These are phyloP conservation scores for Hansenula sp. DNA, from an alignment of 1,139 yeast genomes.

Conservation along the genomic window DNA sequence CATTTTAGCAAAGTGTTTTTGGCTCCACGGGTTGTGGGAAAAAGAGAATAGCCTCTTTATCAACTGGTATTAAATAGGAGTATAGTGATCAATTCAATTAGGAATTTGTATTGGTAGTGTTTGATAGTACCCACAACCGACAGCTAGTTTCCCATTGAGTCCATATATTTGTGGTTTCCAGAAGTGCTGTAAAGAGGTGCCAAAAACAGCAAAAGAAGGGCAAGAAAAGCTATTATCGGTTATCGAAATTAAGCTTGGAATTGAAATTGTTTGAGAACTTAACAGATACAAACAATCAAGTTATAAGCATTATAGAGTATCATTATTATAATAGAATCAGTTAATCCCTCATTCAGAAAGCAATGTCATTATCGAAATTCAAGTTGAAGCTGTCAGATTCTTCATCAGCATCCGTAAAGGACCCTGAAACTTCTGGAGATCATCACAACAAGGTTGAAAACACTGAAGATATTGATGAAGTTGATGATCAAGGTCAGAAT, in stretches of 20 bases:
- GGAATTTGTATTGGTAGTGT: no score
- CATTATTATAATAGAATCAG: background rate
- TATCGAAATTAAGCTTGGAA: no score
- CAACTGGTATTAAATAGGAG: no score
- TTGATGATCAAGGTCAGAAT: conserved; percentile 85
- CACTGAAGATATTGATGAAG: conserved; percentile 79
- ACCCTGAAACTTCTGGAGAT: background rate
- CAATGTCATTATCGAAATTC: conserved; percentile 18
- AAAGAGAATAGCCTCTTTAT: background rate
- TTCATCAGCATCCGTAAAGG: background rate
- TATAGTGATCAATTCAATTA: no score
- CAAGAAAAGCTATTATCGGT: no score
- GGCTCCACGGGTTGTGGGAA: background rate
- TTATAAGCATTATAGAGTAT: background rate
- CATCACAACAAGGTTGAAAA: conserved; percentile 13
- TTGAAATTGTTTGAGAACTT: no score
- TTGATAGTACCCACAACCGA: no score
- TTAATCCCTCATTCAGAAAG: background rate
- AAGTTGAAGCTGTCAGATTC: conserved; percentile 10
- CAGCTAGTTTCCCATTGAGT: no score
- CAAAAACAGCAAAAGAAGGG: no score
- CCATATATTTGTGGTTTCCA: no score
- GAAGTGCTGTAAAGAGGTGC: no score
- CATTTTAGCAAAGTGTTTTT: background rate
- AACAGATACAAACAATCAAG: no score